A percentile compares a stretch with the other conserved stretches of the same genome.
phyloP scores from a whole-genome alignment of 148 eudicot species.

The Vaccinium darrowii region DNA sequence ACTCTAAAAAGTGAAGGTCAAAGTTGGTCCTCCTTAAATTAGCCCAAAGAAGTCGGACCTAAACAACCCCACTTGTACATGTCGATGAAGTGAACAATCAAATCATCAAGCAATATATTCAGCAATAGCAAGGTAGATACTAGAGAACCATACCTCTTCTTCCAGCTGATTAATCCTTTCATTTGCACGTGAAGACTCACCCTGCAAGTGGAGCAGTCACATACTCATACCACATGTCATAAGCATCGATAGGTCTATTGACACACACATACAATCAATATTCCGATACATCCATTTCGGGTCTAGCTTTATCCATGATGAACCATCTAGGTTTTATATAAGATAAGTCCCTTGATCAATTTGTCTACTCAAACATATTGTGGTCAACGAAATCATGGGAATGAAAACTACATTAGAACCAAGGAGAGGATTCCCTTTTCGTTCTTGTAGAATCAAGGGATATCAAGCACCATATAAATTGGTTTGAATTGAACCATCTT shows the following conservation, averaged over 20 bases:
- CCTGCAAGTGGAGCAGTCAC: constrained; percentile 30
- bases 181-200: constrained; percentile 31
- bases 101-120: constrained; percentile 18
- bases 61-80: constrained; percentile 21
- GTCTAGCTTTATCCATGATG: constrained; percentile 2
- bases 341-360: not conserved
- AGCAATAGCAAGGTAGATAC: constrained; percentile 6
- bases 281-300: not conserved
- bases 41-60: constrained; percentile 67
- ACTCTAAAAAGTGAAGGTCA: constrained; percentile 49
- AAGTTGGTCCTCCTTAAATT: constrained; percentile 58
- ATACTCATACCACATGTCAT: not conserved
- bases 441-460: not conserved
- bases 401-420: not conserved
- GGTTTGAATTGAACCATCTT: not conserved
- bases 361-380: not conserved
- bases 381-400: not conserved
- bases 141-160: constrained; percentile 51
- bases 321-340: not conserved
- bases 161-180: constrained; percentile 49
- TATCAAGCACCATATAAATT: not conserved
- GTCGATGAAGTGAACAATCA: constrained; percentile 21
- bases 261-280: not conserved
- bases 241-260: not conserved
- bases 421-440: not conserved